Percentiles rank a stretch among this genome's conserved stretches.
Conservation (phyloP, 352 stramenopile species). For the Phytophthora cryptogea region DNA sequence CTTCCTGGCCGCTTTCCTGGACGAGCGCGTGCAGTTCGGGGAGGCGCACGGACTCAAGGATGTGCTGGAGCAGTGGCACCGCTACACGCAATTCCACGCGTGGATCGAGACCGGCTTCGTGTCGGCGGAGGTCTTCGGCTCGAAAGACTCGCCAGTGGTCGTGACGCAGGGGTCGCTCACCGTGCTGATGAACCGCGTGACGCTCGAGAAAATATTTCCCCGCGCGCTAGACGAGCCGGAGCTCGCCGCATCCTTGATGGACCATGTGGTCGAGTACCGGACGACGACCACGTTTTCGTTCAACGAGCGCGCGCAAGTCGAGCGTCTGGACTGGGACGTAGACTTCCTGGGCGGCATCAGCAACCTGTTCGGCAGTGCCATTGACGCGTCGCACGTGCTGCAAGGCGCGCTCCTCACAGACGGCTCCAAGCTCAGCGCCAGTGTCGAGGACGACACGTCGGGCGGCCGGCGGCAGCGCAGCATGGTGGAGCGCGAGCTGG, state of each 20-base stretch:
- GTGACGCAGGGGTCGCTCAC: conserved; percentile 45
- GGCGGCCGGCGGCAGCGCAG: conserved; percentile 18
- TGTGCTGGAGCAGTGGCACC: conserved; percentile 66
- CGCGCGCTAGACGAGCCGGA: conserved; percentile 43
- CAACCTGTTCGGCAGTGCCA: conserved; percentile 30
- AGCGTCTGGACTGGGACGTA: conserved; percentile 43
- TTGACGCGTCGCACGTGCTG: conserved; percentile 33
- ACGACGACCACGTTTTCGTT: conserved; percentile 49
- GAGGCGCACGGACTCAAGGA: conserved; percentile 35
- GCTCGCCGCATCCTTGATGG: conserved; percentile 41
- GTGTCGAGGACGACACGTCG: conserved; percentile 32
- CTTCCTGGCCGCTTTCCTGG: conserved; percentile 57
- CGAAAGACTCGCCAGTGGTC: conserved; percentile 54
- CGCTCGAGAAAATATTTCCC: conserved; percentile 54
- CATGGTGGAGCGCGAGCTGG: conserved; percentile 27
- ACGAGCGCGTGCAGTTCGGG: conserved; percentile 44
- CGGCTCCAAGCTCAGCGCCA: conserved; percentile 31
- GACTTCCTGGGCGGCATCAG: conserved; percentile 51
- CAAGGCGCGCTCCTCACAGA: conserved; percentile 35
- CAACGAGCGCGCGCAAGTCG: conserved; percentile 46
- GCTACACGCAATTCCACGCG: conserved; percentile 64
- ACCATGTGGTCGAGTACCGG: conserved; percentile 40
- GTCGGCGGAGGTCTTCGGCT: conserved; percentile 48
- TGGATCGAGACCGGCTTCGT: conserved; percentile 43
- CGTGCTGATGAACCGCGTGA: conserved; percentile 39